These are phyloP conservation scores for Penicillium chermesinum DNA, from an alignment of 495 filamentous ascomycete species.

Conservation along the genomic window DNA sequence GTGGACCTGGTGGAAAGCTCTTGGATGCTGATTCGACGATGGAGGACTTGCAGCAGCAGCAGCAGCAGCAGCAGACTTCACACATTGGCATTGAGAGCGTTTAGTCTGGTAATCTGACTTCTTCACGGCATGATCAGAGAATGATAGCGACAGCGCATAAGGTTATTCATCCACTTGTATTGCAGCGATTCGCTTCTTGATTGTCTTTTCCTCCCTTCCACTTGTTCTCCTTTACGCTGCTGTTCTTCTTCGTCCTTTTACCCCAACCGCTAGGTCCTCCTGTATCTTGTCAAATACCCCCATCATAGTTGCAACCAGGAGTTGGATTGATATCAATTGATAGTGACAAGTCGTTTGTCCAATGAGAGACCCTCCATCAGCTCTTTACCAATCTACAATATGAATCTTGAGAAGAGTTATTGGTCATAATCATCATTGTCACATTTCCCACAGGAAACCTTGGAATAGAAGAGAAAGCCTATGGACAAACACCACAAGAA, in stretches of 20 bases:
- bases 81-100: conserved; percentile 1
- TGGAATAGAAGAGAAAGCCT: not conserved
- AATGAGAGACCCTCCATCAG: too few species aligned
- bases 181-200: conserved; percentile 3
- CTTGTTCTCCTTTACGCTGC: not conserved
- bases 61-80: not conserved
- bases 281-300: conserved; percentile 15
- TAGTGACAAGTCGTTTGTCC: conserved; percentile 1
- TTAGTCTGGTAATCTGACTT: not conserved
- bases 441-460: not conserved
- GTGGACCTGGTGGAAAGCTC: not conserved
- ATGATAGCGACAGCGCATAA: not conserved
- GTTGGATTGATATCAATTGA: not conserved
- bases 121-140: not conserved
- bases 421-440: not conserved
- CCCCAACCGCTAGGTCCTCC: not conserved
- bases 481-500: not conserved
- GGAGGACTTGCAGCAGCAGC: not conserved
- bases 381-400: too few species aligned
- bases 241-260: not conserved
- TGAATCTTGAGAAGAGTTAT: not conserved
- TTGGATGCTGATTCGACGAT: conserved; percentile 8
- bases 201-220: not conserved
- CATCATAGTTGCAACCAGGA: conserved; percentile 17
- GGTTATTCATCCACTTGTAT: not conserved